Conservation (phyloP, 2,329 filamentous ascomycete genomes). For the Pleochaeta shiraiana region DNA sequence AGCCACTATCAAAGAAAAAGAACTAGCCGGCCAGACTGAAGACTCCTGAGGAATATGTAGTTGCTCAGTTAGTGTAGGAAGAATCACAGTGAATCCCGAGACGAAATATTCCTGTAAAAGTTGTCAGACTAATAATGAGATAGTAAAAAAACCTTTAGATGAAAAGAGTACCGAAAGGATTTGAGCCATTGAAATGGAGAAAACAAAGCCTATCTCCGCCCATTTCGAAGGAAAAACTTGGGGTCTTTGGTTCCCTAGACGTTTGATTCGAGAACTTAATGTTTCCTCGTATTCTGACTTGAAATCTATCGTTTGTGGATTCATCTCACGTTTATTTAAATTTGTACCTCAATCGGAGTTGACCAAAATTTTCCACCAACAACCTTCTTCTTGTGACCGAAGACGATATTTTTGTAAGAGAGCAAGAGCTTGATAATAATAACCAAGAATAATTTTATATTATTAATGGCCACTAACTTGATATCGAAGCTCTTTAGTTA, state of each 20-base stretch:
- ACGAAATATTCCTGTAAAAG: conserved; percentile 40
- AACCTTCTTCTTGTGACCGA: background rate
- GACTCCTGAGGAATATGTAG: conserved; percentile 39
- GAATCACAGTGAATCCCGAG: conserved; percentile 51
- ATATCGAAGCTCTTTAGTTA: too few species aligned
- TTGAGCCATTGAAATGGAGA: conserved; percentile 35
- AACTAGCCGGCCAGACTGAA: conserved; percentile 40
- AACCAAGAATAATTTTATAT: too few species aligned
- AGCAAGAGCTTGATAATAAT: too few species aligned
- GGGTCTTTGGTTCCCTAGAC: conserved; percentile 34
- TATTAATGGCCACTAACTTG: too few species aligned
- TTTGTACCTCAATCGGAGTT: background rate
- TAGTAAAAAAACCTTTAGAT: background rate
- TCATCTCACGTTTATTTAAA: background rate
- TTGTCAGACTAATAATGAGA: conserved; percentile 5
- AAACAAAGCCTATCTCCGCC: conserved; percentile 35
- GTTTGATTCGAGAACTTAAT: conserved; percentile 23
- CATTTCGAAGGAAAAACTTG: conserved; percentile 27
- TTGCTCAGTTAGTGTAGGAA: conserved; percentile 39
- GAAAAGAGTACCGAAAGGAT: conserved; percentile 26
- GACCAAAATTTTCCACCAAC: too few species aligned
- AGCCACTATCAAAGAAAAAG: conserved; percentile 33
- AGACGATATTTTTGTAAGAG: background rate
- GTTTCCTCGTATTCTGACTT: conserved; percentile 14
- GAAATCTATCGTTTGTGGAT: background rate